Evolutionary conservation across 352 stramenopile genomes (phyloP).

Genomic region (Pythium myriotylum): DNA sequence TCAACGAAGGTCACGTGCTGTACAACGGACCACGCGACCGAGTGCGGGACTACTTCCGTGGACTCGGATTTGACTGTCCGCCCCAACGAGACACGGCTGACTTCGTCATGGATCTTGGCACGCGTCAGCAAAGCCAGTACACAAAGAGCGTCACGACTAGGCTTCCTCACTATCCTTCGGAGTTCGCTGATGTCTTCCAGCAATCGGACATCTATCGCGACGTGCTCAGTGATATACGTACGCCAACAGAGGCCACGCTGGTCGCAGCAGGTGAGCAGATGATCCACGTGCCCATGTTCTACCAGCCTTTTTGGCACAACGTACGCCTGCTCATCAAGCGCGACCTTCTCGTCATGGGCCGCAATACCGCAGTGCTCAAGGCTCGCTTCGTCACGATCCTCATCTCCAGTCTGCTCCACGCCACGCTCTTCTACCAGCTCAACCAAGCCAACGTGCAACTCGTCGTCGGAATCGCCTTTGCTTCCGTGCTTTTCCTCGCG

Average conservation of each 20-base stretch:
- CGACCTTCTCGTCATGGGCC: slow-evolving; percentile 40
- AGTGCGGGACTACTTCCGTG: slow-evolving; percentile 67
- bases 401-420: slow-evolving; percentile 30
- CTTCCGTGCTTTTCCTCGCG: slow-evolving; percentile 56
- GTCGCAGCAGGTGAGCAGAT: neutral
- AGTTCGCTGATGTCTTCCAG: slow-evolving; percentile 19
- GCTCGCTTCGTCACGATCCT: slow-evolving; percentile 20
- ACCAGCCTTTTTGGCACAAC: slow-evolving; percentile 1
- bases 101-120: slow-evolving; percentile 34
- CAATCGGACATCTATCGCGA: slow-evolving; percentile 3
- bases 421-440: slow-evolving; percentile 27
- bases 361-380: slow-evolving; percentile 25
- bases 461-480: slow-evolving; percentile 57
- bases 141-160: neutral
- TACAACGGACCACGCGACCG: slow-evolving; percentile 72
- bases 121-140: slow-evolving; percentile 26
- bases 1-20: too few relatives aligned
- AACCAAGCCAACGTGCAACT: slow-evolving; percentile 19
- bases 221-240: neutral
- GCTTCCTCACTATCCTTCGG: neutral
- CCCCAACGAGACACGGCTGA: slow-evolving; percentile 30
- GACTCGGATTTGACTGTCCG: slow-evolving; percentile 43
- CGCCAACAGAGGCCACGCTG: neutral
- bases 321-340: slow-evolving; percentile 12
- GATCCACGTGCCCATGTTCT: neutral